These are phyloP conservation scores for Lignosus rhinocerotis DNA, from an alignment of 1,284 basidiomycete species.

Conservation along the genomic window DNA sequence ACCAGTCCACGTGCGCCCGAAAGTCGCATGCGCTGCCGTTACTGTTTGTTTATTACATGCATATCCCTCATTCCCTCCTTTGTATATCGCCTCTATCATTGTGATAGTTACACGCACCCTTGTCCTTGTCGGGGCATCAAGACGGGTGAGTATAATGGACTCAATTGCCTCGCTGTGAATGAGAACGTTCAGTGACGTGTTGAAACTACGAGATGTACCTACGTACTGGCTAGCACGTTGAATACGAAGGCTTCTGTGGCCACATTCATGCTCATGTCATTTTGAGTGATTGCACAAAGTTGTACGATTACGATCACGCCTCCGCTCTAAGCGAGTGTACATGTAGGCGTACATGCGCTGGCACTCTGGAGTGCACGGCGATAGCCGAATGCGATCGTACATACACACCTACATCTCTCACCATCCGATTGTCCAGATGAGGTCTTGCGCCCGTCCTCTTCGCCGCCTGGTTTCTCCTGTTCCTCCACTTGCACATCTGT, in stretches of 20 bases:
- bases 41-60: conserved; percentile 16
- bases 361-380: neutral
- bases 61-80: conserved; percentile 9
- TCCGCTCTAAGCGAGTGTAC: neutral
- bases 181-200: neutral
- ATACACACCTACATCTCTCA: conserved; percentile 4
- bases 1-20: neutral
- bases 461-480: neutral
- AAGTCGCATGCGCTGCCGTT: neutral
- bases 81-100: neutral
- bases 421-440: neutral
- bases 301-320: neutral
- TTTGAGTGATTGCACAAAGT: no score
- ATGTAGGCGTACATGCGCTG: neutral
- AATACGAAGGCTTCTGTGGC: neutral
- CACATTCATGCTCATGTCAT: neutral
- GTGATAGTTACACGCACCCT: neutral
- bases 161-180: neutral
- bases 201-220: neutral
- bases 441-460: neutral
- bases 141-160: conserved; percentile 4
- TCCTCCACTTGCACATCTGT: neutral
- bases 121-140: neutral
- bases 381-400: conserved; percentile 7
- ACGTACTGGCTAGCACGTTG: neutral